Evolutionary conservation across 495 filamentous ascomycete species (phyloP).

Genomic region (Penicillium angulare): DNA sequence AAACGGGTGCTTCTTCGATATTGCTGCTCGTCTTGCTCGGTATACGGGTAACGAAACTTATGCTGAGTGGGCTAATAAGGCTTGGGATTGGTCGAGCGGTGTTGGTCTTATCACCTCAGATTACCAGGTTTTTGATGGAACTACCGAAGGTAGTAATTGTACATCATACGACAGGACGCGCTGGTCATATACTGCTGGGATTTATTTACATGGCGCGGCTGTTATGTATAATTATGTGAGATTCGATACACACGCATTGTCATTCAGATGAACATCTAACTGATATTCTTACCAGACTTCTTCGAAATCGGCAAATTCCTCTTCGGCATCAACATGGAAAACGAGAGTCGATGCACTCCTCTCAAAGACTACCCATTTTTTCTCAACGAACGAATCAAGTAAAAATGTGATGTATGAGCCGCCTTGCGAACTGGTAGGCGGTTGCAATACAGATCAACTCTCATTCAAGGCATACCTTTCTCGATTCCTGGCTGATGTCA

Average conservation of each 20-base stretch:
- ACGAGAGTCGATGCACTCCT: slow-evolving; percentile 52
- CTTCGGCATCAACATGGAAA: slow-evolving; percentile 41
- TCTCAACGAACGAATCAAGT: slow-evolving; percentile 38
- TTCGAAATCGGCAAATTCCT: slow-evolving; percentile 34
- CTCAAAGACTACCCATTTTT: slow-evolving; percentile 54
- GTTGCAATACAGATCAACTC: slow-evolving; percentile 40
- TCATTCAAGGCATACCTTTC: slow-evolving; percentile 47
- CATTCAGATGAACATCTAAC: not conserved
- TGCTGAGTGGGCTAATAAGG: slow-evolving; percentile 64
- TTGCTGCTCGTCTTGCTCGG: slow-evolving; percentile 67
- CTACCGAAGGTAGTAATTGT: slow-evolving; percentile 44
- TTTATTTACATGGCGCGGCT: slow-evolving; percentile 14
- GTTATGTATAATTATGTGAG: slow-evolving; percentile 26
- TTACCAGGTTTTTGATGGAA: slow-evolving; percentile 62
- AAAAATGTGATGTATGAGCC: slow-evolving; percentile 41
- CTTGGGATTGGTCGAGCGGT: slow-evolving; percentile 65
- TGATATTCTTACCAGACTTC: slow-evolving; percentile 3
- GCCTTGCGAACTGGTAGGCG: slow-evolving; percentile 32
- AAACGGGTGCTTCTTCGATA: slow-evolving; percentile 74
- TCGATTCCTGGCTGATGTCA: slow-evolving; percentile 40
- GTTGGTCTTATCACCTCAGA: slow-evolving; percentile 56
- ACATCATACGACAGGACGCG: slow-evolving; percentile 9
- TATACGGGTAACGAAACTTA: slow-evolving; percentile 76
- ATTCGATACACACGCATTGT: not conserved
- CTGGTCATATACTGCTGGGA: slow-evolving; percentile 15